Base-by-base conservation (phyloP, 2,329 filamentous ascomycete genomes). In the Fusarium mangiferae region DNA sequence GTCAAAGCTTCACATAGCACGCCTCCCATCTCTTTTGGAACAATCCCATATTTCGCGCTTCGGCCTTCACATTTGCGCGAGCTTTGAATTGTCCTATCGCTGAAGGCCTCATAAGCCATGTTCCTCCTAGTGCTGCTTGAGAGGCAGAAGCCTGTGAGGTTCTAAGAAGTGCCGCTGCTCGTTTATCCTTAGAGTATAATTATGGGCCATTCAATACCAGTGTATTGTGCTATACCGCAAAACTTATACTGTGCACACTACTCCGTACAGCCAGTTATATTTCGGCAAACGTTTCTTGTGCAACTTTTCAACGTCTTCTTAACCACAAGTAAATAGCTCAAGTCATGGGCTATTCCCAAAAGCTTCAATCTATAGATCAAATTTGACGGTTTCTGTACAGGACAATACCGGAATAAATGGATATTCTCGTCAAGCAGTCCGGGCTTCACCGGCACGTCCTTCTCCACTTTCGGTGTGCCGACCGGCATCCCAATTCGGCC, bases 391-490 rank as follows among this genome's bases (percentile, higher is more conserved):
- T 26, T 38, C n/a, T 33, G 22, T 22, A 44, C 18, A 41, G 18
- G 28, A 35, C n/a, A 61, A 28, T 20, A 15, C 28, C 48, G 28
- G 36, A 33, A 18, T 39, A 41, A 33, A 33, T 26, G 46, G 18
- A 20, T 38, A 35, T 26, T 57, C 15, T 49, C 63, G 39, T 59
- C 42, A 18, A 39, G 13, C 22, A 26, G 39, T 26, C 56, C 63
- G 59, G 59, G 48, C 42, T 35, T 38, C 39, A 49, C 67, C 41
- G 51, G 65, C 36, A 63, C 30, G 28, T 30, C 51, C 44, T 54
- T 38, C 67, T 28, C 68, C 60, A 56, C 66, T 60, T 52, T 70
- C 66, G 66, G 60, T 56, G 55, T 70, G 68, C 66, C 66, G 49
- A 35, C 61, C 68, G 66, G 66, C 59, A 70, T 56, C 60, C 54